Evolutionary conservation across 345 rosid genomes (phyloP).

Genomic region (Bruguiera sexangula): DNA sequence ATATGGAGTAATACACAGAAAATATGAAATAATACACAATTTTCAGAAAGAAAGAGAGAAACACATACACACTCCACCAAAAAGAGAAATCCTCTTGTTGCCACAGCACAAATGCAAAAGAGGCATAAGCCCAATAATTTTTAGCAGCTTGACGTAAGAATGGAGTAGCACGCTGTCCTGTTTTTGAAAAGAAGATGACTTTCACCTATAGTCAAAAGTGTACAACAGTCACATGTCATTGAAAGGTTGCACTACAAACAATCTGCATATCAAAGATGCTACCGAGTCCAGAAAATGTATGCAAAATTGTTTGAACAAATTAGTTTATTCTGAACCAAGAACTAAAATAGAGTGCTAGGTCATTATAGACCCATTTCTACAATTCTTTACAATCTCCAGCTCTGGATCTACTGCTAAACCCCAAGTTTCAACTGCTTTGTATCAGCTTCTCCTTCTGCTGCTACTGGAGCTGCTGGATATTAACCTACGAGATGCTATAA

Average conservation of each 20-base stretch:
- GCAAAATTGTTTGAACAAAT: not conserved
- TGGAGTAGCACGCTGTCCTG: constrained; percentile 92
- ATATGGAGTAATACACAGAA: no score
- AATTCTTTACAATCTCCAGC: no score
- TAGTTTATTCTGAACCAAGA: no score
- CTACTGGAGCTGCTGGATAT: no score
- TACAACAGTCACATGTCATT: constrained; percentile 12
- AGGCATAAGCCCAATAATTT: constrained; percentile 69
- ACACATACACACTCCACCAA: constrained; percentile 91
- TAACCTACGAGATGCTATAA: no score
- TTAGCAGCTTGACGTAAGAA: constrained; percentile 69
- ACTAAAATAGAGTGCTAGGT: no score
- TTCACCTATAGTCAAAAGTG: constrained; percentile 55
- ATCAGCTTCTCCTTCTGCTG: no score
- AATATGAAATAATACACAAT: not conserved
- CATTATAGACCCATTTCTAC: no score
- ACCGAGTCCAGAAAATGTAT: not conserved
- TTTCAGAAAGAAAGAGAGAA: constrained; percentile 16
- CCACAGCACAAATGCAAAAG: constrained; percentile 79
- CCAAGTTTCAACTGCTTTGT: no score
- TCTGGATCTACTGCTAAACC: no score
- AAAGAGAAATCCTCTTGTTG: constrained; percentile 81
- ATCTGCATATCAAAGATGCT: constrained; percentile 1
- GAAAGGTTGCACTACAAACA: not conserved
- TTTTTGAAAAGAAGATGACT: constrained; percentile 84